Percentiles rank a stretch among this genome's conserved stretches.
Evolutionary conservation across 1,139 yeast species (phyloP).

Genomic region (Hansenula lynferdii): DNA sequence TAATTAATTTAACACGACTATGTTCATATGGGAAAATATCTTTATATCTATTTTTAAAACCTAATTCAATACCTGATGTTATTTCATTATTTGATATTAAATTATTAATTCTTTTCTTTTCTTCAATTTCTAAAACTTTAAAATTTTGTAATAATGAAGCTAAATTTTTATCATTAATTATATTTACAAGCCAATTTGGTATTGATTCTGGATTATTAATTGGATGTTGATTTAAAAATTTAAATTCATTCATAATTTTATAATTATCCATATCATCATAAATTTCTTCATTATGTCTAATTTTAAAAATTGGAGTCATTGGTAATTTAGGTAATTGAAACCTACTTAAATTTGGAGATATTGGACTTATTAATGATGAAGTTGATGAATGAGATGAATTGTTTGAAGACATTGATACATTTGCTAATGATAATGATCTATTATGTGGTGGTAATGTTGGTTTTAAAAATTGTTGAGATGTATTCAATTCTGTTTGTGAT

Average conservation of each 20-base stretch:
- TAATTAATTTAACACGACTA: slow-evolving; percentile 49
- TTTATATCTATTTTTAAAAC: slow-evolving; percentile 71
- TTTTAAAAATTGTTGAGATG: not conserved
- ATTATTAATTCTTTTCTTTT: slow-evolving; percentile 34
- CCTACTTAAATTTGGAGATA: slow-evolving; percentile 31
- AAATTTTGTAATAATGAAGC: slow-evolving; percentile 29
- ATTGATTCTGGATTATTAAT: slow-evolving; percentile 19
- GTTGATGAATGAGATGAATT: too few relatives aligned
- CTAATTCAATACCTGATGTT: slow-evolving; percentile 72
- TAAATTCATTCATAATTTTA: slow-evolving; percentile 22
- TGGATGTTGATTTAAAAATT: slow-evolving; percentile 11
- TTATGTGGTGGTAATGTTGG: slow-evolving; percentile 8
- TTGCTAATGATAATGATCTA: slow-evolving; percentile 17
- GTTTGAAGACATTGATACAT: too few relatives aligned
- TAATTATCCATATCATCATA: slow-evolving; percentile 28
- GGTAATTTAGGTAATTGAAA: slow-evolving; percentile 29
- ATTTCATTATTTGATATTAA: slow-evolving; percentile 32
- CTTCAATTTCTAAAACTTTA: slow-evolving; percentile 33
- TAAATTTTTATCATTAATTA: slow-evolving; percentile 24
- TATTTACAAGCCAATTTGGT: slow-evolving; percentile 34
- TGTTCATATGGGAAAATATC: slow-evolving; percentile 80
- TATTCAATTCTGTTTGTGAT: slow-evolving; percentile 14
- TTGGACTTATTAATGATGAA: slow-evolving; percentile 4
- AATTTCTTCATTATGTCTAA: slow-evolving; percentile 41
- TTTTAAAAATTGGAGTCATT: slow-evolving; percentile 29